Evolutionary conservation across 768 basidiomycete genomes (phyloP), one percentile per base, ranked within the genome.

Genomic region (Nevesoporus exiguus): DNA sequence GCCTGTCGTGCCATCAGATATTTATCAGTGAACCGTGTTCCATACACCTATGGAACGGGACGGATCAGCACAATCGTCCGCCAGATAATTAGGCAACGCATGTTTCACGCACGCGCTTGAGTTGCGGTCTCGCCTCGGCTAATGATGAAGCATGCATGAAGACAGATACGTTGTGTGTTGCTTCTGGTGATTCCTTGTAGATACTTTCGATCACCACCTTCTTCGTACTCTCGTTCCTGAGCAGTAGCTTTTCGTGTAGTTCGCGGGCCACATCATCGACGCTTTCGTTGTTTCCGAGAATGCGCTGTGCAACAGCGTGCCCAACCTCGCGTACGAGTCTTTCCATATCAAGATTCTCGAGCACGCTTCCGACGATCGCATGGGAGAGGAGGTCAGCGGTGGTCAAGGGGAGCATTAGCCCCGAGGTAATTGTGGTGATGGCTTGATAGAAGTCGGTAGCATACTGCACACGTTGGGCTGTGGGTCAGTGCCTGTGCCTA

Each of bases 281-380:
- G 63, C 89, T 94, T 71, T 97, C 90, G 70, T 96, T 89, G 60
- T 93, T 91, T 21, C 91, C 90, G 10, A 93, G 81, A 69, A 98
- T 93, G 48, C 95, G 83, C 62, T 91, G 84, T 7, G 94, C 93
- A 8, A 98, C 94, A 9, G 93, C 93, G 54, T 88, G 80, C 17
- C 96, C 96, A 46, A 98, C 94, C 73, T 98, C 96, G 34, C 85
- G 84, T 52, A 98, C 93, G 36, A 98, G 80, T 29, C 93, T 83
- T 65, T 98, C 96, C 96, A 98, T 96, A 71, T 98, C 96, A 55
- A 98, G 84, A 65, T 98, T 97, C 75, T 98, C 96, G 27, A 98
- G 79, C 40, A 98, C 95, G 69, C 91, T 92, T 31, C 94, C 96
- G 52, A 95, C 93, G 54, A 98, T 98, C 29, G 96, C 96, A 66